Conservation (phyloP, 768 basidiomycete genomes). For the Mycena galopus region DNA sequence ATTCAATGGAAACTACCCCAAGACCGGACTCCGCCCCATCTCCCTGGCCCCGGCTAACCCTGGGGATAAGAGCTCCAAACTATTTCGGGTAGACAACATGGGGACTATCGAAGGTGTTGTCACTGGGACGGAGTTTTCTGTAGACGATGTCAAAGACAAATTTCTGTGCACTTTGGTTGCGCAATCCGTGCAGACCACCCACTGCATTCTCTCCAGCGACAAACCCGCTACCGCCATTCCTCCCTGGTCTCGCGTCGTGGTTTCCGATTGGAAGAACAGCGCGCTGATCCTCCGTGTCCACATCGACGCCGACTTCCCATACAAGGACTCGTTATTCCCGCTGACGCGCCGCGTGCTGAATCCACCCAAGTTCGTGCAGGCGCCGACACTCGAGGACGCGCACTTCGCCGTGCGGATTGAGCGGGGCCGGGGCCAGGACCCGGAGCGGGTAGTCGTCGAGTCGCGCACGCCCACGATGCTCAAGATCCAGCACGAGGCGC, state of each 20-base stretch:
- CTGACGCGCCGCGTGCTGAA: background rate
- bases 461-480: background rate
- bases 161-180: background rate
- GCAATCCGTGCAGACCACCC: background rate
- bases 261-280: constrained; percentile 8
- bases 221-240: background rate
- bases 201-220: background rate
- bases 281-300: too few species aligned
- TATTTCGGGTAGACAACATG: background rate
- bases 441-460: background rate
- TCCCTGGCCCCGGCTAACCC: too few species aligned
- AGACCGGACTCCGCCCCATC: background rate
- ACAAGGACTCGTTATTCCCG: background rate
- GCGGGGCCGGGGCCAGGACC: background rate
- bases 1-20: background rate
- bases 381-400: background rate
- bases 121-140: background rate
- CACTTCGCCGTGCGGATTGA: background rate
- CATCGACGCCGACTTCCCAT: background rate
- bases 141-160: background rate
- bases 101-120: background rate
- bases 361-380: background rate
- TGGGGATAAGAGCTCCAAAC: background rate
- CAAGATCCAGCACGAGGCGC: background rate
- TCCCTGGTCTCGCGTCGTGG: background rate